These are phyloP conservation scores for Agaricales sp. DNA, from an alignment of 1,284 basidiomycete genomes.

Conservation along the genomic window DNA sequence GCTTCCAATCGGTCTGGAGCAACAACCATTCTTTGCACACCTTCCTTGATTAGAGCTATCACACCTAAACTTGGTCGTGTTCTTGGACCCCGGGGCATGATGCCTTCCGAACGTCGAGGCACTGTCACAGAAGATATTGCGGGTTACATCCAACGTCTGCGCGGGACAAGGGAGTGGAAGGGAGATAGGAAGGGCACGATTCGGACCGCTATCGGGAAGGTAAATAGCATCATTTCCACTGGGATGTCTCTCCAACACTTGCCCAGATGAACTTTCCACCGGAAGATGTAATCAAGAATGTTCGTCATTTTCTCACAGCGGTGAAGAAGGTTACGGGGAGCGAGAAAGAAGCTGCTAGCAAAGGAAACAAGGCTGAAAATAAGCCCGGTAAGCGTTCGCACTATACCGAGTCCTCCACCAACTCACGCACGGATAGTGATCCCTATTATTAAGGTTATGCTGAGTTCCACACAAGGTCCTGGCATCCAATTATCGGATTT, in stretches of 20 bases:
- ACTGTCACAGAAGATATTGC: slow-evolving; percentile 87
- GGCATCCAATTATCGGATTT: slow-evolving; percentile 67
- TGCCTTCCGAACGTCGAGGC: slow-evolving; percentile 91
- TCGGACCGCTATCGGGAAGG: slow-evolving; percentile 67
- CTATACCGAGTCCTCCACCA: slow-evolving; percentile 2
- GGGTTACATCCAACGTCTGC: slow-evolving; percentile 71
- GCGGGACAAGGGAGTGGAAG: slow-evolving; percentile 86
- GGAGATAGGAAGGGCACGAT: slow-evolving; percentile 85
- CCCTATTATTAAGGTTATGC: slow-evolving; percentile 61
- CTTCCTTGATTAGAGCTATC: slow-evolving; percentile 70
- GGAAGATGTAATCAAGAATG: slow-evolving; percentile 71
- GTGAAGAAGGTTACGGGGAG: slow-evolving; percentile 74
- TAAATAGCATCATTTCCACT: slow-evolving; percentile 18
- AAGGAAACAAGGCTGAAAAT: slow-evolving; percentile 26
- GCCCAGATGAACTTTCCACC: slow-evolving; percentile 62
- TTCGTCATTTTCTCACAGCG: slow-evolving; percentile 68
- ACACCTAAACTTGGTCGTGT: slow-evolving; percentile 79
- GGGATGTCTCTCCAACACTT: slow-evolving; percentile 1
- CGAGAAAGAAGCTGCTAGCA: slow-evolving; percentile 30
- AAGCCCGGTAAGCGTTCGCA: slow-evolving; percentile 27
- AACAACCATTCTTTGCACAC: slow-evolving; percentile 81
- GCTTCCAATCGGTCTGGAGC: slow-evolving; percentile 57
- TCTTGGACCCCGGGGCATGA: slow-evolving; percentile 88
- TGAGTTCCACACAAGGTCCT: slow-evolving; percentile 83
- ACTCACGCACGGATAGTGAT: slow-evolving; percentile 37